Evolutionary conservation across 495 filamentous ascomycete genomes (phyloP), one percentile per base, ranked within the genome.

Genomic region (Penicillium lividum): DNA sequence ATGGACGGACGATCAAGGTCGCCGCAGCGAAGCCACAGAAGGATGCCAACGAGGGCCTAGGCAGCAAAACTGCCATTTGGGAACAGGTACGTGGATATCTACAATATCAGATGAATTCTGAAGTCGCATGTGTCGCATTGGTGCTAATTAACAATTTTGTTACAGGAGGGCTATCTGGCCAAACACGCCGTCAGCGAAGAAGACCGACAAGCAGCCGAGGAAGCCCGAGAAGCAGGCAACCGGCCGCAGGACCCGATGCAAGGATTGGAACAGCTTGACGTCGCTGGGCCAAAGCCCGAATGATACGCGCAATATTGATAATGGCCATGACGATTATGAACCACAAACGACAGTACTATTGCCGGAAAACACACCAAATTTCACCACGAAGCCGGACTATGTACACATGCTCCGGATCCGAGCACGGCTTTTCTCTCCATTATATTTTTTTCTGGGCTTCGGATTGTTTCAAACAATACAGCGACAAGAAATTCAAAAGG

Each of bases 31-130:
- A 97, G 74, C 86, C 92, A 28, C 92, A 93, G 60, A 97, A 96
- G 81, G 91, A 93, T 51, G 82, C 81, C 49, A 89, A 89, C 53
- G 89, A 93, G 65, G 90, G 92, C 13, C 68, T 99, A 10, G 93
- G 93, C 31, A 91, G 89, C 75, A 95, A 91, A 77, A 96, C 89
- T n/a, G 95, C 94, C 8, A 82, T 99, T 57, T 99, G 94, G 94
- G 91, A 97, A 73, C 94, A 97, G 87, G 93, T 97, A 77, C 47
- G 85, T 59, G 40, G 46, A 29, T 40, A 31, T 50, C 56, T 64
- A 33, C 38, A 69, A 59, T 70, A 47, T 47, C 44, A 5, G 18
- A 8, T 16, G 27, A 7, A 6, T 33, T 49, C 16, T 33, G 7
- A 1, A 16, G 33, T 52, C 22, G 49, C n/a, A 52, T 36, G 36